Evolutionary conservation across 2,329 filamentous ascomycete genomes (phyloP).

Genomic region (Verticillium zaregamsianum): DNA sequence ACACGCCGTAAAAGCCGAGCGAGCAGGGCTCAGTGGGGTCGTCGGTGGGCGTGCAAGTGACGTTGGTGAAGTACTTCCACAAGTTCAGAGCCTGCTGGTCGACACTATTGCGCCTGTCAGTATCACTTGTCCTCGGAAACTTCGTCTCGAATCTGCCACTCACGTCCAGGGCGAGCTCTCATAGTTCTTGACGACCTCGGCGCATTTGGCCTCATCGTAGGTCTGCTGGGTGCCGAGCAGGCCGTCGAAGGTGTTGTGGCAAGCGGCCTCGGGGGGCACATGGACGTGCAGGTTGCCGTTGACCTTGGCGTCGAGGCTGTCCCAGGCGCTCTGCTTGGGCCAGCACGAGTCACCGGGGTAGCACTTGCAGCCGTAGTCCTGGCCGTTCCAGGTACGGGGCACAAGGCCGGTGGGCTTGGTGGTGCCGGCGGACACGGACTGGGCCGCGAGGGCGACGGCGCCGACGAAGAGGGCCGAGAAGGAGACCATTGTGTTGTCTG

Average conservation of each 20-base stretch:
- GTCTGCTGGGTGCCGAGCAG: conserved; percentile 29
- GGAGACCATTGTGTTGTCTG: not conserved
- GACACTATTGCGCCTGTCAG: conserved; percentile 11
- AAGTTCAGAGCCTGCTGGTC: conserved; percentile 25
- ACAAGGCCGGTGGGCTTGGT: not conserved
- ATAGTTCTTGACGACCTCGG: conserved; percentile 23
- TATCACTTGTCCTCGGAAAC: not conserved
- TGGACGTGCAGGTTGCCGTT: conserved; percentile 27
- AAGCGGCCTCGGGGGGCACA: conserved; percentile 25
- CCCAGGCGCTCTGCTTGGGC: conserved; percentile 21
- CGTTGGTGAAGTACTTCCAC: conserved; percentile 40
- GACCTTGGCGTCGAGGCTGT: conserved; percentile 27
- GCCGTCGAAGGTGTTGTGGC: conserved; percentile 32
- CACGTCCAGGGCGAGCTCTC: conserved; percentile 31
- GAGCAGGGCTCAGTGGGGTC: conserved; percentile 28
- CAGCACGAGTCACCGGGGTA: conserved; percentile 25
- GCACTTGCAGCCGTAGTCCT: conserved; percentile 26
- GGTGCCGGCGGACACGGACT: conserved; percentile 2
- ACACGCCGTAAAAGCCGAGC: conserved; percentile 33
- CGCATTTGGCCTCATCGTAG: conserved; percentile 29
- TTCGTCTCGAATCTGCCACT: conserved; percentile 11
- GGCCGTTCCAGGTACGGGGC: conserved; percentile 18
- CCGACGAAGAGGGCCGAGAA: not conserved
- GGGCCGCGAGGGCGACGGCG: not conserved
- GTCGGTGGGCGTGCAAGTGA: conserved; percentile 31